These are phyloP conservation scores for Geranomyces michiganensis DNA, from an alignment of 192 early-diverging fungal genomes.

Conservation along the genomic window DNA sequence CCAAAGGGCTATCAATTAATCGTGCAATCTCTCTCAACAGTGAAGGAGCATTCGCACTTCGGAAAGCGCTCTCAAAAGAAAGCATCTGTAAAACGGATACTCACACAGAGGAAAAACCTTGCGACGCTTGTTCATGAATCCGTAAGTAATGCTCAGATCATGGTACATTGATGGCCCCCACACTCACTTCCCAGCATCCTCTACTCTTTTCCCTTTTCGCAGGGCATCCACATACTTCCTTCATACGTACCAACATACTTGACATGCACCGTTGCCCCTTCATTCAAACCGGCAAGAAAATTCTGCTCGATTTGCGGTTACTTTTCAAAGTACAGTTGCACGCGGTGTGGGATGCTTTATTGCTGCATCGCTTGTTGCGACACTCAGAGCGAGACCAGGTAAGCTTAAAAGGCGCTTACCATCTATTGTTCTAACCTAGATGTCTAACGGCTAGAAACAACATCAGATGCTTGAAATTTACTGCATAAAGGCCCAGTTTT, in stretches of 20 bases:
- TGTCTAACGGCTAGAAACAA: no score
- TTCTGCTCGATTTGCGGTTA: slow-evolving; percentile 41
- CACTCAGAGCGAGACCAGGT: slow-evolving; percentile 36
- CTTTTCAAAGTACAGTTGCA: slow-evolving; percentile 35
- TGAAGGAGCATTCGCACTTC: not conserved
- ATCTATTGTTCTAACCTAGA: no score
- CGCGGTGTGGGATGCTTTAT: slow-evolving; percentile 36
- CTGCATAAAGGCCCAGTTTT: no score
- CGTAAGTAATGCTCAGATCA: no score
- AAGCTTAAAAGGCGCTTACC: no score
- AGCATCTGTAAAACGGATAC: not conserved
- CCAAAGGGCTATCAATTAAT: no score
- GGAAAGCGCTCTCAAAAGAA: not conserved
- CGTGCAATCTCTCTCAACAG: not conserved
- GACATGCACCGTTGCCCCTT: slow-evolving; percentile 22
- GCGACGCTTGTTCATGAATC: slow-evolving; percentile 28
- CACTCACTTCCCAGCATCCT: no score
- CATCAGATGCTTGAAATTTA: slow-evolving; percentile 19
- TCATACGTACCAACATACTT: slow-evolving; percentile 31
- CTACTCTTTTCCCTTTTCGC: no score
- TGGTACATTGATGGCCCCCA: no score
- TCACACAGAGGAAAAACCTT: slow-evolving; percentile 27
- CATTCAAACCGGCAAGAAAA: slow-evolving; percentile 29
- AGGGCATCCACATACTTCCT: slow-evolving; percentile 12
- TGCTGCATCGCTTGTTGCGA: slow-evolving; percentile 32